Conservation (phyloP, 2,329 filamentous ascomycete species). For the Fusarium irregulare region DNA sequence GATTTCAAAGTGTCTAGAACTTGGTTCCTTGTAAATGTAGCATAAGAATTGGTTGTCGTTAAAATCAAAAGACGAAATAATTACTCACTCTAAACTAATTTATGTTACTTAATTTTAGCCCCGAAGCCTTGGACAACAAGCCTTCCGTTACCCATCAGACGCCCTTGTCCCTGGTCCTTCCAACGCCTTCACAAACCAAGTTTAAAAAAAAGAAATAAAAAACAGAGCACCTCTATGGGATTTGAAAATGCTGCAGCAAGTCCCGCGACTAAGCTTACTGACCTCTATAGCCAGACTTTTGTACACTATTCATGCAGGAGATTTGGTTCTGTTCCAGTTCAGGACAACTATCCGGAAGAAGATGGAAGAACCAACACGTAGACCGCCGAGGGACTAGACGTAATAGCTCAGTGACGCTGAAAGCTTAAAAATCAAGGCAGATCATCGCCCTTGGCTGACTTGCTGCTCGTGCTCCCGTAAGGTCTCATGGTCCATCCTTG, state of each 20-base stretch:
- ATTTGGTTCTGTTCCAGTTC: constrained; percentile 1
- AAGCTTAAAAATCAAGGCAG: constrained; percentile 44
- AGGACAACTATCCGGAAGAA: constrained; percentile 45
- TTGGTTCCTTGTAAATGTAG: not conserved
- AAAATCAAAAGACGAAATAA: not conserved
- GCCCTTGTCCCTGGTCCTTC: constrained; percentile 16
- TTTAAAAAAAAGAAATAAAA: not conserved
- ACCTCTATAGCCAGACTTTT: constrained; percentile 1
- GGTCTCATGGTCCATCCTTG: constrained; percentile 54
- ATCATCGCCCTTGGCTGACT: constrained; percentile 49
- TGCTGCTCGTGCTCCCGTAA: constrained; percentile 51
- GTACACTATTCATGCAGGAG: not conserved
- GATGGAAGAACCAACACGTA: not conserved
- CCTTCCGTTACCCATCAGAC: constrained; percentile 3
- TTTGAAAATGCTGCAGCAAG: not conserved
- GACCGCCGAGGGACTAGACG: not conserved
- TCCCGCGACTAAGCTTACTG: constrained; percentile 1
- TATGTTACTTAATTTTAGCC: not conserved
- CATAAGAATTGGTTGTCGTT: not conserved
- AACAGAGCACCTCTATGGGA: constrained; percentile 1
- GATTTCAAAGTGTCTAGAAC: constrained; percentile 27
- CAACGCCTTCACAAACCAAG: constrained; percentile 26
- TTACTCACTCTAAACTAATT: not conserved
- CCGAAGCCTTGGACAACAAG: not conserved
- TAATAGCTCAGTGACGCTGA: not conserved